Evolutionary conservation across 441 rosid genomes (phyloP), one percentile per base, ranked within the genome.

Genomic region (Breynia disticha): DNA sequence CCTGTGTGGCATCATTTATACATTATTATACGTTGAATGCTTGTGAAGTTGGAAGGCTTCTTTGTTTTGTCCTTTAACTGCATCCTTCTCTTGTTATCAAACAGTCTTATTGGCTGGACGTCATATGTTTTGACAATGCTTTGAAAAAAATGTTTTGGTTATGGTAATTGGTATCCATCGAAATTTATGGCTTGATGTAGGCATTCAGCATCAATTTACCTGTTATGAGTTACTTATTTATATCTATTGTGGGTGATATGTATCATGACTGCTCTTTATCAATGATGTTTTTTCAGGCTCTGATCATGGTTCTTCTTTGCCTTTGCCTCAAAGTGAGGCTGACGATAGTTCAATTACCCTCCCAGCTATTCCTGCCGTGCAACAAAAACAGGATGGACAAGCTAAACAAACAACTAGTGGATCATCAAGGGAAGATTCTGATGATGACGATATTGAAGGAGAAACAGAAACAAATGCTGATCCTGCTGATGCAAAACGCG

Each of bases 391-490:
- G 49, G 87, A 73, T 49, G 37, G 50, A 24, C 81, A 71, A 56
- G 65, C 62, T 46, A 81, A 80, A 82, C 95, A 86, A 73, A 74
- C 87, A 50, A 80, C 79, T 9, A 87, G 97, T 73, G 97, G 86
- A 17, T 91, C 95, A 24, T 88, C 97, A 0, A 75, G 90, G 72
- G 97, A 90, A 11, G 81, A 90, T 80, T 90, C 97, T 19, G 95
- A 87, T 66, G 90, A 82, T 46, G 97, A 90, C 24, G 98, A 86
- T 38, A 82, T 81, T 71, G 90, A 91, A 53, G 98, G 86, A 54
- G 97, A 88, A 65, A 86, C 76, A n/a, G 96, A 78, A 73, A 88
- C 79, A 45, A 75, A 83, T 60, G 59, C 44, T 72, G 86, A 73
- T 66, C 95, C 83, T 11, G 68, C 72, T 65, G 94, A 81, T 59